Conservation (phyloP, 1,139 yeast species). For the Ogataea hybrid region DNA sequence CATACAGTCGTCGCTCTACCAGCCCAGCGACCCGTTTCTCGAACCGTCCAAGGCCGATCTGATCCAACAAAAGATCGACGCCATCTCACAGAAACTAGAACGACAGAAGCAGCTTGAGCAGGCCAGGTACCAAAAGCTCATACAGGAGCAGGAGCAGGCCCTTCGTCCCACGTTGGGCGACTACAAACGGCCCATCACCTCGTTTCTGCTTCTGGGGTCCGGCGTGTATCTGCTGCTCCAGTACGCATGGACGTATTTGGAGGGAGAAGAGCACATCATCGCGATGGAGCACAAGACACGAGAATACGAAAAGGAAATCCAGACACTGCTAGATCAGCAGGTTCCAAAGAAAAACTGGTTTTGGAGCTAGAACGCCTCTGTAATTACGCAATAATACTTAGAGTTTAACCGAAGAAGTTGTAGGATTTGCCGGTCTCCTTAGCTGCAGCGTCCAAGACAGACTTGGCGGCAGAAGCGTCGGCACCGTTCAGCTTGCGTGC, state of each 20-base stretch:
- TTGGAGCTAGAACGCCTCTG: constrained; percentile 3
- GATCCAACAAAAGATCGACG: constrained; percentile 27
- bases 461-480: constrained; percentile 43
- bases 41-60: constrained; percentile 28
- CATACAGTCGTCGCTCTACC: constrained; percentile 23
- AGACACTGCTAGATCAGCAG: constrained; percentile 27
- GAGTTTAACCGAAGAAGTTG: constrained; percentile 35
- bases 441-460: constrained; percentile 39
- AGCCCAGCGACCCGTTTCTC: constrained; percentile 30
- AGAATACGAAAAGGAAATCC: constrained; percentile 23
- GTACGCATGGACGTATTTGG: constrained; percentile 29
- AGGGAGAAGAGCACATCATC: constrained; percentile 26
- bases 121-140: constrained; percentile 18
- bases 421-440: constrained; percentile 34
- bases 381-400: neutral
- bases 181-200: constrained; percentile 29
- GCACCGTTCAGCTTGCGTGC: constrained; percentile 54
- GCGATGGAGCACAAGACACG: constrained; percentile 21
- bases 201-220: constrained; percentile 28
- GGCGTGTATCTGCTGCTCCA: constrained; percentile 28
- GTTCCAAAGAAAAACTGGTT: constrained; percentile 13
- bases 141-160: constrained; percentile 21
- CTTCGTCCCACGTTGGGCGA: constrained; percentile 26
- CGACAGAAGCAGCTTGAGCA: constrained; percentile 25
- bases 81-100: constrained; percentile 24